Percentiles rank a stretch among this genome's conserved stretches.
phyloP scores from a whole-genome alignment of 164 flowering plant species.

The Nymphaea colorata region DNA sequence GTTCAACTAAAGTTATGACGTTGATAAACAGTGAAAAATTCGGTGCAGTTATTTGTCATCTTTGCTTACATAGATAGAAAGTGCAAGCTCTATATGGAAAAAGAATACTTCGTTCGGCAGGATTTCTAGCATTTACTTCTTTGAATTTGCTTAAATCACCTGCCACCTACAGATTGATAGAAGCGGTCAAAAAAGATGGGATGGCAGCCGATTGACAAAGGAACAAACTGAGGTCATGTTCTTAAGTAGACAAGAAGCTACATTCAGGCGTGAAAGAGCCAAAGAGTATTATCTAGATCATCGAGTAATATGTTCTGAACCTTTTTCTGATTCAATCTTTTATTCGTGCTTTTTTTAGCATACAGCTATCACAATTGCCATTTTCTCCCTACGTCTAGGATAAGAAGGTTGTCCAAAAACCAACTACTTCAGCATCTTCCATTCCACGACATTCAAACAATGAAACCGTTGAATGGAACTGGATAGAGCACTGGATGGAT shows the following conservation, averaged over 20 bases:
- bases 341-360: neutral
- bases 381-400: conserved; percentile 8
- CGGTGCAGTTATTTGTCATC: neutral
- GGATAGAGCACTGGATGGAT: conserved; percentile 74
- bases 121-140: neutral
- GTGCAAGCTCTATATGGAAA: neutral
- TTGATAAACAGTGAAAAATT: too few species aligned
- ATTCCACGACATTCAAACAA: neutral
- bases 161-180: neutral
- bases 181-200: conserved; percentile 34
- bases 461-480: conserved; percentile 21
- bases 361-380: neutral
- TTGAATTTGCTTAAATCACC: neutral
- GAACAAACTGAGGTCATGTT: conserved; percentile 31
- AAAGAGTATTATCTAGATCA: conserved; percentile 37
- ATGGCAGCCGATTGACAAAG: conserved; percentile 37
- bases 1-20: too few species aligned
- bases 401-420: conserved; percentile 21
- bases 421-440: conserved; percentile 4
- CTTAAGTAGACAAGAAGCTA: conserved; percentile 39
- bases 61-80: neutral
- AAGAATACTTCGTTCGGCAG: neutral
- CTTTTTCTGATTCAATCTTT: neutral
- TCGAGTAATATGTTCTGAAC: conserved; percentile 22
- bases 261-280: conserved; percentile 35